phyloP scores from a whole-genome alignment of 192 early-diverging fungal genomes.

The Gryganskiella cystojenkinii region DNA sequence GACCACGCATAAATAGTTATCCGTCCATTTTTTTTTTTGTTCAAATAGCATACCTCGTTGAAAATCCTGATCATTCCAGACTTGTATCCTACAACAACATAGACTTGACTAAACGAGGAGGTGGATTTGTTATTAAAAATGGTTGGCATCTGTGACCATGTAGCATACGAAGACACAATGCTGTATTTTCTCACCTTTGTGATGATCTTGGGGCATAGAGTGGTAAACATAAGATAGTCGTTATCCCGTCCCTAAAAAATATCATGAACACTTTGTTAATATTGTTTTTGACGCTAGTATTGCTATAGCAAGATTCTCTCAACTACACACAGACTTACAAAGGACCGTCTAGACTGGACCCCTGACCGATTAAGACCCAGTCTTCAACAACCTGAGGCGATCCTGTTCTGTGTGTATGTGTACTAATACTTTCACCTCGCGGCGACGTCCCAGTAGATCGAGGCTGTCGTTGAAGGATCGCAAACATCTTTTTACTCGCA shows the following conservation, averaged over 20 bases:
- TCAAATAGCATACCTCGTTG: constrained; percentile 48
- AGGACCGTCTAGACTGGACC: constrained; percentile 53
- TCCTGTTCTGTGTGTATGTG: neutral
- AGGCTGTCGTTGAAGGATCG: constrained; percentile 23
- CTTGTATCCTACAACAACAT: constrained; percentile 63
- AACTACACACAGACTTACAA: constrained; percentile 44
- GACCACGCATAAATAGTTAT: neutral
- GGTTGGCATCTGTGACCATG: too few species aligned
- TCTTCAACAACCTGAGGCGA: constrained; percentile 4
- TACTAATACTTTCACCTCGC: neutral
- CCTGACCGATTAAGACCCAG: constrained; percentile 57
- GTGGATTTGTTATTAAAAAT: too few species aligned
- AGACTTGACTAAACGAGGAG: constrained; percentile 60
- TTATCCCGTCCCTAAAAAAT: constrained; percentile 57
- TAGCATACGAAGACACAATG: too few species aligned
- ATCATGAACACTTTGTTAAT: too few species aligned
- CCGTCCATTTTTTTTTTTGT: neutral
- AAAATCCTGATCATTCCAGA: constrained; percentile 67
- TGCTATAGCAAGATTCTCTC: too few species aligned
- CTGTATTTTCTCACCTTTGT: constrained; percentile 59
- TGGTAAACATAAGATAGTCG: constrained; percentile 60
- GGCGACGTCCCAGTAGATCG: neutral
- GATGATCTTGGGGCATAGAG: constrained; percentile 60
- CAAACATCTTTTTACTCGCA: constrained; percentile 48
- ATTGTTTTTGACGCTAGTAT: too few species aligned